phyloP scores from a whole-genome alignment of 2,329 filamentous ascomycete genomes.

The Lojkania enalia region DNA sequence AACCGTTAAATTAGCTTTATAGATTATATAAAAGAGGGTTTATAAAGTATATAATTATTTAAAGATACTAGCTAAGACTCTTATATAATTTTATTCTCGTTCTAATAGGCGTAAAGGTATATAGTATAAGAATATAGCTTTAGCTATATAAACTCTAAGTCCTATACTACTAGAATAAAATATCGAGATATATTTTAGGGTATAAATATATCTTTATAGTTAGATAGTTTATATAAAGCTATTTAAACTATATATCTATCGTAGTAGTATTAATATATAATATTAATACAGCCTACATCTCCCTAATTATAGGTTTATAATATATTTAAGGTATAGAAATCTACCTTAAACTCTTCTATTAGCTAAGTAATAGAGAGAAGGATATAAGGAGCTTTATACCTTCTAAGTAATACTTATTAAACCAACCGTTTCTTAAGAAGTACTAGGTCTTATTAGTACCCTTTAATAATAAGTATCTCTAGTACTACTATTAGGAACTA shows the following conservation, averaged over 20 bases:
- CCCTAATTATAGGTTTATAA: conserved; percentile 8
- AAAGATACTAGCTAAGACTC: conserved; percentile 6
- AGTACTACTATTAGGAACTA: conserved; percentile 10
- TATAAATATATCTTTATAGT: conserved; percentile 6
- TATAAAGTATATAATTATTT: conserved; percentile 10
- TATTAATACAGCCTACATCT: conserved; percentile 10
- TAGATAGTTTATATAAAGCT: conserved; percentile 8
- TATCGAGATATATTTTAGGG: conserved; percentile 7
- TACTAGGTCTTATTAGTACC: conserved; percentile 12
- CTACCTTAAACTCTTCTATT: conserved; percentile 13
- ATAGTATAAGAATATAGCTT: conserved; percentile 8
- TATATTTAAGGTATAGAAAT: conserved; percentile 14
- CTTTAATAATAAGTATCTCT: conserved; percentile 11
- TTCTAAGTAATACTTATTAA: conserved; percentile 12
- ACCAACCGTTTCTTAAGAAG: conserved; percentile 13
- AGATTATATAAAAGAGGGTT: conserved; percentile 8
- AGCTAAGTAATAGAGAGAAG: conserved; percentile 12
- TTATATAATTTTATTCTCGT: conserved; percentile 9
- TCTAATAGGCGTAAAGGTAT: conserved; percentile 6
- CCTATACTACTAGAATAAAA: conserved; percentile 7
- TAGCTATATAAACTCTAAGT: conserved; percentile 11
- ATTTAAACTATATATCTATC: conserved; percentile 8
- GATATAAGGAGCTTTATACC: conserved; percentile 16
- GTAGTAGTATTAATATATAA: conserved; percentile 8
- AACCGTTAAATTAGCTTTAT: conserved; percentile 9